Evolutionary conservation across 2,329 filamentous ascomycete genomes (phyloP).

Genomic region (Monilinia fructigena): DNA sequence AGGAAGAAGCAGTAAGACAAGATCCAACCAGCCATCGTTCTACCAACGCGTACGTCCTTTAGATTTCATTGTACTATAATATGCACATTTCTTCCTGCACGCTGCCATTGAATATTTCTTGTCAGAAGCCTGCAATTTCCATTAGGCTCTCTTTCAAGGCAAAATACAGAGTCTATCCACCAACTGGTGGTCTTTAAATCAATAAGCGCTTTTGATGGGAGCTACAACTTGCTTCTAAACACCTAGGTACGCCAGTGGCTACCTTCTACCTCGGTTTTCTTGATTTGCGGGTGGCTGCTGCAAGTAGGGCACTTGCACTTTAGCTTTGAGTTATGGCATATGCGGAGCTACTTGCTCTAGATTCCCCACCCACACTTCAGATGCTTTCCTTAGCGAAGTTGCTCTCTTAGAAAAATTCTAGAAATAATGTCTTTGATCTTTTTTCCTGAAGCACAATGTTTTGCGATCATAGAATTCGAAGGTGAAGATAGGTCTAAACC

Average conservation of each 20-base stretch:
- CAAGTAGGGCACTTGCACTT: constrained; percentile 16
- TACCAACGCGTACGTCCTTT: constrained; percentile 72
- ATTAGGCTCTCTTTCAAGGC: not conserved
- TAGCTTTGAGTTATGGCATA: not conserved
- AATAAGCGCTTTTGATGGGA: not conserved
- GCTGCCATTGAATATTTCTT: not conserved
- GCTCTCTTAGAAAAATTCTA: not conserved
- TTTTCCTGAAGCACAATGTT: no score
- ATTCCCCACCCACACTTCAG: not conserved
- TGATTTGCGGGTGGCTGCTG: not conserved
- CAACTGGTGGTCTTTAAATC: not conserved
- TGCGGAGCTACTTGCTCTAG: not conserved
- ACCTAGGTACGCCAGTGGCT: not conserved
- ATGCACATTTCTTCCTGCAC: not conserved
- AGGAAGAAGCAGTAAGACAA: constrained; percentile 70
- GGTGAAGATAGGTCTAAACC: not conserved
- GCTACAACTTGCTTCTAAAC: constrained; percentile 1
- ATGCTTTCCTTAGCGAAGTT: not conserved
- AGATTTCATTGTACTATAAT: not conserved
- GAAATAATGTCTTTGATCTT: not conserved
- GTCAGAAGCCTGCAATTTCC: not conserved
- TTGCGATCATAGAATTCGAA: not conserved
- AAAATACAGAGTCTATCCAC: not conserved
- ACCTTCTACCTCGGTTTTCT: not conserved
- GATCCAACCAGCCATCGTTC: constrained; percentile 70